A percentile compares a stretch with the other conserved stretches of the same genome.
Conservation (phyloP, 2,329 filamentous ascomycete species). For the Botrytis deweyae region DNA sequence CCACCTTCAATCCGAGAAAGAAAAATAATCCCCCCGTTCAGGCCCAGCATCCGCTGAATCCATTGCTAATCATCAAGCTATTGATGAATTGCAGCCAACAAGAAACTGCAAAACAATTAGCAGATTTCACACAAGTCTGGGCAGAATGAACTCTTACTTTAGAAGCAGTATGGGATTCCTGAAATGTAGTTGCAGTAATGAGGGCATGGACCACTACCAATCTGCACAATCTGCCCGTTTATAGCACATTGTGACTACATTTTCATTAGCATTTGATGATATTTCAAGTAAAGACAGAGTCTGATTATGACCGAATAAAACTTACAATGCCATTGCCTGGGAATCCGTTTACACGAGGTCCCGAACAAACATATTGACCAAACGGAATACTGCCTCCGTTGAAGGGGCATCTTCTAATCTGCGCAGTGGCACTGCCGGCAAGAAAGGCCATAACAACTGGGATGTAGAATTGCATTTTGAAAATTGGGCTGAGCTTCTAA, state of each 20-base stretch:
- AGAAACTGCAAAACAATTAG: background rate
- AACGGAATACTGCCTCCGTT: background rate
- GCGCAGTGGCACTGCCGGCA: background rate
- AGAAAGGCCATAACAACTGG: background rate
- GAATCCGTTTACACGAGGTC: background rate
- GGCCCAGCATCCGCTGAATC: too few species aligned
- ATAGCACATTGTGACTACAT: constrained; percentile 1
- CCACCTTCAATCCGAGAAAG: background rate
- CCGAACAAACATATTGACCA: background rate
- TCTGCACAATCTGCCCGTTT: background rate
- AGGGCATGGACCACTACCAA: background rate
- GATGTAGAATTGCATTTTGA: constrained; percentile 2
- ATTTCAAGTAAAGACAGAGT: background rate
- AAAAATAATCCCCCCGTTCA: background rate
- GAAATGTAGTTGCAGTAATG: background rate
- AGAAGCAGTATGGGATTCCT: constrained; percentile 5
- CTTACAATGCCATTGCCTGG: background rate
- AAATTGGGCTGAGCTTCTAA: background rate
- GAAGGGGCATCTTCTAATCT: background rate
- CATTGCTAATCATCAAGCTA: background rate
- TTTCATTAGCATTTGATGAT: background rate
- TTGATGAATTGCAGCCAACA: background rate
- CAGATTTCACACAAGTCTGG: background rate
- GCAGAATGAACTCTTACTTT: background rate
- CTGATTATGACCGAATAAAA: background rate